Percentiles rank a stretch among this genome's conserved stretches.
These are phyloP conservation scores for Fusarium sp. DNA, from an alignment of 2,329 filamentous ascomycete genomes.

Conservation along the genomic window DNA sequence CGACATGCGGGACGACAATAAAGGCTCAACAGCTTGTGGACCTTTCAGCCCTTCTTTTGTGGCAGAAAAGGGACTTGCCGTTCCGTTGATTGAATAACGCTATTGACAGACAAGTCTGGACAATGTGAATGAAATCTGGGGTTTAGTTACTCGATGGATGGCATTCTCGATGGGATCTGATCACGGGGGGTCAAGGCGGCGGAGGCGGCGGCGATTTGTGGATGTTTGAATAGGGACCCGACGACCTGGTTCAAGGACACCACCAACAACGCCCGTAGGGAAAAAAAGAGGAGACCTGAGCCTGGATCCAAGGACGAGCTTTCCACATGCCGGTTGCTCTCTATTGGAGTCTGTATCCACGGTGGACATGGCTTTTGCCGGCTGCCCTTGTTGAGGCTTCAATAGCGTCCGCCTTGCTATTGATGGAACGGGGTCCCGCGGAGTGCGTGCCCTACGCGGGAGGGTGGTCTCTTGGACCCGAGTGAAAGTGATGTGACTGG, in stretches of 20 bases:
- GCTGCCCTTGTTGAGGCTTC: neutral
- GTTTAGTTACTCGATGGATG: neutral
- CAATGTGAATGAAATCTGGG: constrained; percentile 9
- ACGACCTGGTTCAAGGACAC: constrained; percentile 18
- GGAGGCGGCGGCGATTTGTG: constrained; percentile 8
- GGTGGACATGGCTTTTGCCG: constrained; percentile 1
- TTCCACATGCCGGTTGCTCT: constrained; percentile 19
- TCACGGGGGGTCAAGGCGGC: constrained; percentile 3
- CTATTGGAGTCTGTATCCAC: constrained; percentile 6
- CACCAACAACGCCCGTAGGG: neutral
- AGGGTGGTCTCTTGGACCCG: neutral
- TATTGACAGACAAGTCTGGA: constrained; percentile 18
- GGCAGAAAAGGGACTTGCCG: constrained; percentile 7
- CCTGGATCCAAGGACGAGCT: neutral
- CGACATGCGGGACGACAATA: neutral
- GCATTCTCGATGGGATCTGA: constrained; percentile 10
- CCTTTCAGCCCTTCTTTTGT: neutral
- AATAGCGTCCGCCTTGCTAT: neutral
- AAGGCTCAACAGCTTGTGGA: constrained; percentile 22
- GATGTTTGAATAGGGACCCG: constrained; percentile 19
- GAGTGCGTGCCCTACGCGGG: neutral
- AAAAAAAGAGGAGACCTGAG: neutral
- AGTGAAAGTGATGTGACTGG: neutral
- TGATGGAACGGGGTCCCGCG: neutral
- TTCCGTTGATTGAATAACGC: neutral